Percentiles rank a stretch among this genome's conserved stretches.
Conservation (phyloP, 176 grass and related monocot genomes). For the Eragrostis curvula region DNA sequence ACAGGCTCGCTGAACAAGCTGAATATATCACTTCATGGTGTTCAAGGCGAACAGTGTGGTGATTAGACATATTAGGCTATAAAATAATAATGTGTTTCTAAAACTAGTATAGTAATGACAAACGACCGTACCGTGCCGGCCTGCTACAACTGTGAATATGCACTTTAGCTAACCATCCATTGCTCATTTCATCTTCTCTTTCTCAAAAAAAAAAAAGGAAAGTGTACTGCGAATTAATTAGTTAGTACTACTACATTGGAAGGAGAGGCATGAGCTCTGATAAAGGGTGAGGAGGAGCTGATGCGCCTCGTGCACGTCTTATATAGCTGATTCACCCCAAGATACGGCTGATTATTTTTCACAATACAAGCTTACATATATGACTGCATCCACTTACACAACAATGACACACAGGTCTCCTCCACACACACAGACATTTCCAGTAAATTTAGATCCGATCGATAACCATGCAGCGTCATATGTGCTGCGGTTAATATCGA, state of each 20-base stretch:
- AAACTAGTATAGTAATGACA: background rate
- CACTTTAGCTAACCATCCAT: background rate
- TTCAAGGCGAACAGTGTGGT: background rate
- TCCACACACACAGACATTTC: conserved; percentile 4
- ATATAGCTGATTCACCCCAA: conserved; percentile 29
- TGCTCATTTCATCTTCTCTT: too few relatives aligned
- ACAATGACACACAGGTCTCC: background rate
- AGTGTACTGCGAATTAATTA: too few relatives aligned
- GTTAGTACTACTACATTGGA: too few relatives aligned
- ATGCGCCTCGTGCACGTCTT: conserved; percentile 27
- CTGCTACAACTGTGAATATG: background rate
- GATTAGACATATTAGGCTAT: background rate
- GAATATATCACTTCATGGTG: too few relatives aligned
- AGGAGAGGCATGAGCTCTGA: too few relatives aligned
- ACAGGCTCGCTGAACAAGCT: too few relatives aligned
- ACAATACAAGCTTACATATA: conserved; percentile 26
- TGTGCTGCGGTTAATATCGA: background rate
- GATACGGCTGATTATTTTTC: background rate
- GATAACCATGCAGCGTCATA: conserved; percentile 11
- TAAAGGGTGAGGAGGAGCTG: background rate
- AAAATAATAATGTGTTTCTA: background rate
- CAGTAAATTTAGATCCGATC: background rate
- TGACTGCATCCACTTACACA: background rate
- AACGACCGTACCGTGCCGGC: background rate
- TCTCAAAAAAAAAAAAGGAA: too few relatives aligned